These are phyloP conservation scores for Mycosphaerelloides madeirae DNA, from an alignment of 2,329 filamentous ascomycete genomes.

Conservation along the genomic window DNA sequence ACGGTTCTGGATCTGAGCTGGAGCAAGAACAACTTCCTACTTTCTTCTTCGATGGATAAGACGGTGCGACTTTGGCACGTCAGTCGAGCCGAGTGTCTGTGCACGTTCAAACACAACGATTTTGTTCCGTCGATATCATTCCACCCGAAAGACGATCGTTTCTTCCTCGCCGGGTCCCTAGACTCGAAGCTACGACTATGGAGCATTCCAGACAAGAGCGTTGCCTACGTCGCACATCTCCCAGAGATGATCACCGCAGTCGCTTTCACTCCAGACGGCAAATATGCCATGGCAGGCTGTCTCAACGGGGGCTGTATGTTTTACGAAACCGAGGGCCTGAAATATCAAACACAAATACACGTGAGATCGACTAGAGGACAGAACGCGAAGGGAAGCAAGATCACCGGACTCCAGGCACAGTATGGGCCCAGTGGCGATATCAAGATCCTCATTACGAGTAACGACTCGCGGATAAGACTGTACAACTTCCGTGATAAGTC, in stretches of 20 bases:
- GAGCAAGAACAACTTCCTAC: slow-evolving; percentile 98
- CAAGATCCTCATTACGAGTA: slow-evolving; percentile 86
- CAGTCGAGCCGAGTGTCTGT: slow-evolving; percentile 77
- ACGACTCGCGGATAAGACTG: slow-evolving; percentile 84
- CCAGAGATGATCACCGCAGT: slow-evolving; percentile 92
- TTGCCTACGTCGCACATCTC: slow-evolving; percentile 73
- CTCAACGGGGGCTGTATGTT: slow-evolving; percentile 82
- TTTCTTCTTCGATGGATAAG: slow-evolving; percentile 97
- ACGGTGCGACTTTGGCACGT: slow-evolving; percentile 93
- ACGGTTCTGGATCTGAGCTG: slow-evolving; percentile 90
- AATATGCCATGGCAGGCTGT: slow-evolving; percentile 80
- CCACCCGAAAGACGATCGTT: slow-evolving; percentile 89
- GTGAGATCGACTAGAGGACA: slow-evolving; percentile 89
- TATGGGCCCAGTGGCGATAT: slow-evolving; percentile 59
- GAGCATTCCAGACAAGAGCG: slow-evolving; percentile 95
- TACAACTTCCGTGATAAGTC: slow-evolving; percentile 84
- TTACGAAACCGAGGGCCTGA: slow-evolving; percentile 87
- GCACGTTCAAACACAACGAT: slow-evolving; percentile 90
- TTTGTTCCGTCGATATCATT: slow-evolving; percentile 94
- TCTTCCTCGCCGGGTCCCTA: slow-evolving; percentile 89
- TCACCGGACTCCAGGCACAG: slow-evolving; percentile 84
- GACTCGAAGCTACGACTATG: slow-evolving; percentile 85
- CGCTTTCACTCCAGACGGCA: slow-evolving; percentile 87
- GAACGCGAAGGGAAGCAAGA: slow-evolving; percentile 95
- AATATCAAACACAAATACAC: slow-evolving; percentile 77